These are phyloP conservation scores for Pythium coloratum DNA, from an alignment of 352 stramenopile genomes.

Conservation along the genomic window DNA sequence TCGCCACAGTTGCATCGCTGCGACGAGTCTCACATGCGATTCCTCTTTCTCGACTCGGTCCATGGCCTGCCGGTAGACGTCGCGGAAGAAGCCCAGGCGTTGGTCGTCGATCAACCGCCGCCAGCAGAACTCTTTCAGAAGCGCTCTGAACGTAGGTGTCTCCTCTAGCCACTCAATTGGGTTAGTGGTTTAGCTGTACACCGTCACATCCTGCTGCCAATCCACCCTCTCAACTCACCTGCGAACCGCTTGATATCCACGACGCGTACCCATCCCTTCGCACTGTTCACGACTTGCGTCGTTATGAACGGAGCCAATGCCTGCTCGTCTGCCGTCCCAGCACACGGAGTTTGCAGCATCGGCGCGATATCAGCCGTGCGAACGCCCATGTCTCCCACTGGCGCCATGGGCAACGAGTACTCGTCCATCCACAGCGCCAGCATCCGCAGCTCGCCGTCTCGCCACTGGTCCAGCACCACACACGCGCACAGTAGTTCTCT, in stretches of 20 bases:
- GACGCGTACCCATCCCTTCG: slow-evolving; percentile 15
- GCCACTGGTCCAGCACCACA: slow-evolving; percentile 53
- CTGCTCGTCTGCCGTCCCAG: slow-evolving; percentile 39
- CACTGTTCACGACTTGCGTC: slow-evolving; percentile 15
- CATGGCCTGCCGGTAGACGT: slow-evolving; percentile 45
- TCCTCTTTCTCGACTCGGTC: slow-evolving; percentile 43
- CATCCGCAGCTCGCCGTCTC: slow-evolving; percentile 41
- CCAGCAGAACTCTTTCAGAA: slow-evolving; percentile 47
- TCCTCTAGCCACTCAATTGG: slow-evolving; percentile 8
- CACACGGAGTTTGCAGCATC: slow-evolving; percentile 42
- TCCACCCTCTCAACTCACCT: slow-evolving; percentile 13
- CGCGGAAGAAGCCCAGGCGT: slow-evolving; percentile 49
- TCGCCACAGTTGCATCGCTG: slow-evolving; percentile 45
- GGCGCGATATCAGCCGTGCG: slow-evolving; percentile 25
- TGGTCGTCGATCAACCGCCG: slow-evolving; percentile 59
- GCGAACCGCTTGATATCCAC: slow-evolving; percentile 22
- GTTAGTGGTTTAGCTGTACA: too few species aligned
- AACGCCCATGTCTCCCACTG: slow-evolving; percentile 31
- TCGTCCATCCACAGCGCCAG: slow-evolving; percentile 57
- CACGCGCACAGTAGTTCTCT: slow-evolving; percentile 49
- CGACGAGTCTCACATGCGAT: slow-evolving; percentile 27
- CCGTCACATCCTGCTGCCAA: too few species aligned
- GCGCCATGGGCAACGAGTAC: slow-evolving; percentile 32
- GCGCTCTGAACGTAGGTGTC: slow-evolving; percentile 27
- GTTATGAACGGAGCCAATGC: slow-evolving; percentile 36